Conservation (phyloP, 306 rosid species). For the Benincasa hispida region DNA sequence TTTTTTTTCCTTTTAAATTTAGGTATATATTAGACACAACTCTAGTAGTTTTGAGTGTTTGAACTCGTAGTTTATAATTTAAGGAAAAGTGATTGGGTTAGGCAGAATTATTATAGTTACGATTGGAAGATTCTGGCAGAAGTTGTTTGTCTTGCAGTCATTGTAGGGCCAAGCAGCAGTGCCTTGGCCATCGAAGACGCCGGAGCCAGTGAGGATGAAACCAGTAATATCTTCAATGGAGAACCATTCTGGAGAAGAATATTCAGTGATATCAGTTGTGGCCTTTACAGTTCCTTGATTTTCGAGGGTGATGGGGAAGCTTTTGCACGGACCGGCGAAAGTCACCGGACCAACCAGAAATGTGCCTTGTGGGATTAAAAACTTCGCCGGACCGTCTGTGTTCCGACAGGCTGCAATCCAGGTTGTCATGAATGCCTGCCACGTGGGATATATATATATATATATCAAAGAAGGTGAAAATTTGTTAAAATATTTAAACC, state of each 20-base stretch:
- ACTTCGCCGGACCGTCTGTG: slow-evolving; percentile 20
- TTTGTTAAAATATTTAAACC: too few species aligned
- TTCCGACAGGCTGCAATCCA: slow-evolving; percentile 54
- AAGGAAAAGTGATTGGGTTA: not conserved
- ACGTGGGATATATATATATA: not conserved
- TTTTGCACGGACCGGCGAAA: slow-evolving; percentile 57
- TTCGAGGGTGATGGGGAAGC: slow-evolving; percentile 38
- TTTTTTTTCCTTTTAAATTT: too few species aligned
- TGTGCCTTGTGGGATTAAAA: slow-evolving; percentile 43
- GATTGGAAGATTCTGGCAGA: slow-evolving; percentile 29
- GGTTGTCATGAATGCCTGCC: slow-evolving; percentile 54
- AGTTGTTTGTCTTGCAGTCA: slow-evolving; percentile 6
- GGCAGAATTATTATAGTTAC: slow-evolving; percentile 14
- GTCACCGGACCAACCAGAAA: slow-evolving; percentile 33
- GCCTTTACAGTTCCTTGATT: slow-evolving; percentile 34
- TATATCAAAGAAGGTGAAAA: too few species aligned
- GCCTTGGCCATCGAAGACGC: slow-evolving; percentile 72
- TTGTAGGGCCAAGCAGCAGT: slow-evolving; percentile 21
- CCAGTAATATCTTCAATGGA: slow-evolving; percentile 21
- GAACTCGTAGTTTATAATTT: too few species aligned
- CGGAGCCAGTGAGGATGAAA: slow-evolving; percentile 33
- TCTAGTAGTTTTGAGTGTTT: too few species aligned
- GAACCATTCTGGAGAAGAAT: slow-evolving; percentile 45
- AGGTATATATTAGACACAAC: too few species aligned
- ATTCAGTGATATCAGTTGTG: slow-evolving; percentile 33